phyloP scores from a whole-genome alignment of 2,329 filamentous ascomycete genomes.

The Fusarium sp. region DNA sequence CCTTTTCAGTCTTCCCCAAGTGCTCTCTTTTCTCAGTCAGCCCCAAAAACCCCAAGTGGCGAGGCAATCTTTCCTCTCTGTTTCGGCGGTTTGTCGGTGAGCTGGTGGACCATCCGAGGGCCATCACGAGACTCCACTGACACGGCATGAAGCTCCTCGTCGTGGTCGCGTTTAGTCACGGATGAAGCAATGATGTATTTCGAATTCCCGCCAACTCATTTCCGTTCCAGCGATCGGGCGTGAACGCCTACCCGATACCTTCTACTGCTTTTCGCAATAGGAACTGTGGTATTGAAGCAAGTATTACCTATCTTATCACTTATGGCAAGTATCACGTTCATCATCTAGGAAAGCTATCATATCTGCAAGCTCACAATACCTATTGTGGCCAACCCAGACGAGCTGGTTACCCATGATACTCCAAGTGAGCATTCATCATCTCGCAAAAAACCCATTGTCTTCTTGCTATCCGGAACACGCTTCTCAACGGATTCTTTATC shows the following conservation, averaged over 20 bases:
- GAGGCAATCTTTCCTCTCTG: neutral
- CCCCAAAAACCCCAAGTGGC: neutral
- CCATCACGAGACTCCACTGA: neutral
- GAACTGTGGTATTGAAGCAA: too few relatives aligned
- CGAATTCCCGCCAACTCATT: neutral
- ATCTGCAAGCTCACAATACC: too few relatives aligned
- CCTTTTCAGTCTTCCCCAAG: neutral
- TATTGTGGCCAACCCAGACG: too few relatives aligned
- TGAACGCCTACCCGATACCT: neutral
- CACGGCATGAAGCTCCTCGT: neutral
- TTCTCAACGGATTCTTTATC: too few relatives aligned
- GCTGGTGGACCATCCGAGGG: neutral
- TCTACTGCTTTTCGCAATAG: too few relatives aligned
- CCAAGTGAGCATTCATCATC: too few relatives aligned
- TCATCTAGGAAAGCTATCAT: too few relatives aligned
- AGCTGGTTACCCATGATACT: too few relatives aligned
- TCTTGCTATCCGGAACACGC: too few relatives aligned
- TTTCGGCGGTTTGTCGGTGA: neutral
- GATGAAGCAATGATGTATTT: neutral
- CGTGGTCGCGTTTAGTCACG: neutral
- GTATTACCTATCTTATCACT: too few relatives aligned
- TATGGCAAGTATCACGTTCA: too few relatives aligned
- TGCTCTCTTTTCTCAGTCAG: neutral
- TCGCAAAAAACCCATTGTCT: too few relatives aligned
- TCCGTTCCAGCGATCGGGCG: neutral